Evolutionary conservation across 495 filamentous ascomycete genomes (phyloP).

Genomic region (Sporormia fimetaria): DNA sequence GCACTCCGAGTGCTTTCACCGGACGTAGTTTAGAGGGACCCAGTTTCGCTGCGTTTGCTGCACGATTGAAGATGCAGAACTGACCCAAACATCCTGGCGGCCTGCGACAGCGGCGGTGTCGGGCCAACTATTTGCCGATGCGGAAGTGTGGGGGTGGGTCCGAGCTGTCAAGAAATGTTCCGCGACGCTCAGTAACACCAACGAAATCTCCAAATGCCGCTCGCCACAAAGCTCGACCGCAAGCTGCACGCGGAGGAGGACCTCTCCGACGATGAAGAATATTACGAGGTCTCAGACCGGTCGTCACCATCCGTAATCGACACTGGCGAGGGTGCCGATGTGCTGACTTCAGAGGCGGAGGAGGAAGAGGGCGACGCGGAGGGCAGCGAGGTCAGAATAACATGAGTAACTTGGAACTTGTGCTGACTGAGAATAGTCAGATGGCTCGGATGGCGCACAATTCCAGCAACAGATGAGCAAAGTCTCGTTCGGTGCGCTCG

Average conservation of each 20-base stretch:
- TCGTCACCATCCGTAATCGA: constrained; percentile 28
- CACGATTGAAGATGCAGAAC: no score
- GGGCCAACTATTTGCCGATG: no score
- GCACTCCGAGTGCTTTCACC: no score
- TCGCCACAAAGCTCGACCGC: constrained; percentile 18
- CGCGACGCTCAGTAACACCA: no score
- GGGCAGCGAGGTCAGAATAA: constrained; percentile 23
- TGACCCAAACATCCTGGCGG: no score
- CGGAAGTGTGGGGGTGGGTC: background rate
- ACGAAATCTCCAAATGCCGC: constrained; percentile 10
- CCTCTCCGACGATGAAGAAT: constrained; percentile 21
- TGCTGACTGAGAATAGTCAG: constrained; percentile 21
- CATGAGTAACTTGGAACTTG: no score
- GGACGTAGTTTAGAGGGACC: no score
- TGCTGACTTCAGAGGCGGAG: constrained; percentile 11
- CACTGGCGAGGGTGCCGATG: constrained; percentile 24
- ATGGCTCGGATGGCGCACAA: constrained; percentile 28
- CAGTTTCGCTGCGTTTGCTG: no score
- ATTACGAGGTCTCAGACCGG: constrained; percentile 22
- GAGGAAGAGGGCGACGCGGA: constrained; percentile 23
- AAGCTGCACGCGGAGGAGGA: constrained; percentile 20
- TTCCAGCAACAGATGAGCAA: constrained; percentile 33
- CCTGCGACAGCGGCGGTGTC: no score
- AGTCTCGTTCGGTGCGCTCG: constrained; percentile 78
- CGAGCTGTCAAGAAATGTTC: background rate